Percentiles rank a stretch among this genome's conserved stretches.
phyloP scores from a whole-genome alignment of 306 rosid species.

The Morella rubra region DNA sequence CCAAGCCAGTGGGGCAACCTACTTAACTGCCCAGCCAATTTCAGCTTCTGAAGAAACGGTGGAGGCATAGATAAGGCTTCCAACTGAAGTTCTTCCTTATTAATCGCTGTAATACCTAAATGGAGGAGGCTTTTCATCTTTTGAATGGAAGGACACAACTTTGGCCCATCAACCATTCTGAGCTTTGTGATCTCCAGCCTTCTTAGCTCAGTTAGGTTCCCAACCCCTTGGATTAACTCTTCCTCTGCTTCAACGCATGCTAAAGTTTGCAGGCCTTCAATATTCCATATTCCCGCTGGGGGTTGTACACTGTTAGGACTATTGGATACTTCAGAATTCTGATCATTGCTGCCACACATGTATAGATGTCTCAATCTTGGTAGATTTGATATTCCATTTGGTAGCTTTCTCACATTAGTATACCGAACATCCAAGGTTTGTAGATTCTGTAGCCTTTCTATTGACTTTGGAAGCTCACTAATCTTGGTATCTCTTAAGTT shows the following conservation, averaged over 20 bases:
- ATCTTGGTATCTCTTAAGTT: neutral
- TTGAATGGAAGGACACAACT: conserved; percentile 4
- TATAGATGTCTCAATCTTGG: conserved; percentile 4
- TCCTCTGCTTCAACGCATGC: conserved; percentile 3
- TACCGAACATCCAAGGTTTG: neutral
- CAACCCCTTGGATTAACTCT: neutral
- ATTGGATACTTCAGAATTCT: conserved; percentile 1
- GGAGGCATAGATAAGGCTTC: neutral
- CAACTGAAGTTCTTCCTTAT: conserved; percentile 3
- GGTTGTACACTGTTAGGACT: neutral
- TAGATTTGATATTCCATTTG: conserved; percentile 1
- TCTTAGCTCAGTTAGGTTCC: neutral
- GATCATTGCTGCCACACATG: neutral
- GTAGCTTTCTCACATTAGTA: conserved; percentile 8
- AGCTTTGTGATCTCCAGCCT: neutral
- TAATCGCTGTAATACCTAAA: neutral
- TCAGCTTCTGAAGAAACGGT: neutral
- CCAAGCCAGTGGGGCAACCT: neutral
- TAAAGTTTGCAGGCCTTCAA: conserved; percentile 1
- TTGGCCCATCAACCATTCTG: neutral
- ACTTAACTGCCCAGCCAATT: neutral
- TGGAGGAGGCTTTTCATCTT: neutral
- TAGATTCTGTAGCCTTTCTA: neutral
- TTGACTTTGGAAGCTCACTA: conserved; percentile 7
- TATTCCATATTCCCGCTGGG: conserved; percentile 3